Base-by-base conservation (phyloP, 2,329 filamentous ascomycete species). In the Ophiostoma pallidulum region DNA sequence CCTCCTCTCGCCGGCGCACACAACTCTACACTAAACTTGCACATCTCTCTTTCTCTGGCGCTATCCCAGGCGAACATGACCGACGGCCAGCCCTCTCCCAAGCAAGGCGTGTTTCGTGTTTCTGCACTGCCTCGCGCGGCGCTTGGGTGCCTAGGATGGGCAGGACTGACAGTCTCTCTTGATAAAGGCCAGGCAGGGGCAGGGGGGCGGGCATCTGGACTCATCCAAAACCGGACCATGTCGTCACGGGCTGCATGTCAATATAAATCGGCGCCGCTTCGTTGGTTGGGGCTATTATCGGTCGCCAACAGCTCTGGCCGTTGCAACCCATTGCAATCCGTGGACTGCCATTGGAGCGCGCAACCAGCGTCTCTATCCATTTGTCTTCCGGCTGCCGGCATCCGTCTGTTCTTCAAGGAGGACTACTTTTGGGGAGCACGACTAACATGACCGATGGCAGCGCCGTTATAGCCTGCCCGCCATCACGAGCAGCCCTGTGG, bases 381-480 rank as follows among this genome's bases (percentile, higher is more conserved):
- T n/a, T 28, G 24, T 28, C 24, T 28, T 28, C 24, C 10, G 5
- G 6, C 24, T n/a, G n/a, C n/a, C n/a, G n/a, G n/a, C 24, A 28
- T 28, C 24, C 24, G 10, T 28, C 6, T 28, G 24, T 28, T 28
- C 24, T 28, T 28, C 24, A 10, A 5, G 10, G 24, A 28, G 10
- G 24, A 10, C 24, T 28, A 10, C 24, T 10, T 10, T n/a, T 6
- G 24, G 6, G 24, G 10, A 22, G 8, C 31, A 14, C n/a, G 41
- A 26, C 31, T 28, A 43, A 20, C 41, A 43, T 43, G 41, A 33
- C 41, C 22, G 42, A 45, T 29, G 19, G n/a, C 35, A 22, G 19
- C 26, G 42, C 43, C 20, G 24, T 18, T 12, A 9, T 45, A 33
- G 44, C n/a, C n/a, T 26, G 26, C 26, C 26, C 32, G n/a, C 22